Evolutionary conservation across 1,284 basidiomycete species (phyloP).

Genomic region (Lentinula novae-zelandiae): DNA sequence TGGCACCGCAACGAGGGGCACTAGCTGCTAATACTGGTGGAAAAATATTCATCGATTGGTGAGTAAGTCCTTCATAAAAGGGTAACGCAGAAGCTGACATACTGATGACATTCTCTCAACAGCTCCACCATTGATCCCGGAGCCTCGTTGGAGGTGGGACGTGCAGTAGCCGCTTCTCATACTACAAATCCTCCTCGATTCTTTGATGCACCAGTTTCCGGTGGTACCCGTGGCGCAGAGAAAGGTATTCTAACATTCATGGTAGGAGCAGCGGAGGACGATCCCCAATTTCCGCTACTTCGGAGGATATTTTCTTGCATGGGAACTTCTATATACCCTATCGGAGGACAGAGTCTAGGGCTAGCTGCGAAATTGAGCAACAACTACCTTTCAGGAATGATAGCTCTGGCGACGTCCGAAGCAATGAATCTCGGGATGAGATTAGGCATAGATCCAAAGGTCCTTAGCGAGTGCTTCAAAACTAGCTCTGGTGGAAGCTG

Average conservation of each 20-base stretch:
- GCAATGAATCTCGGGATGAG: slow-evolving; percentile 40
- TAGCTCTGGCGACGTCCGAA: slow-evolving; percentile 36
- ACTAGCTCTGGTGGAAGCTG: slow-evolving; percentile 35
- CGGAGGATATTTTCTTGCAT: slow-evolving; percentile 28
- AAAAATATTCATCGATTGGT: slow-evolving; percentile 39
- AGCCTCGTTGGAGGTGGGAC: slow-evolving; percentile 29
- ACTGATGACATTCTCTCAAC: neutral
- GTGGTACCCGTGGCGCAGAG: slow-evolving; percentile 35
- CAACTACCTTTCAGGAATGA: slow-evolving; percentile 37
- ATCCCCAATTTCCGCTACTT: slow-evolving; percentile 28
- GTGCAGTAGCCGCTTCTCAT: slow-evolving; percentile 21
- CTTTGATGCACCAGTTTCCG: slow-evolving; percentile 36
- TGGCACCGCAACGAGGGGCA: slow-evolving; percentile 28
- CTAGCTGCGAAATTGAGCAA: slow-evolving; percentile 38
- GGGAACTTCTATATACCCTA: slow-evolving; percentile 30
- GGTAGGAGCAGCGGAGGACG: slow-evolving; percentile 29
- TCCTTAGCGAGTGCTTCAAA: slow-evolving; percentile 31
- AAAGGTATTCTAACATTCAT: slow-evolving; percentile 33
- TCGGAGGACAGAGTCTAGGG: slow-evolving; percentile 33
- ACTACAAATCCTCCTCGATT: slow-evolving; percentile 24
- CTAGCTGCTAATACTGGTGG: slow-evolving; percentile 30
- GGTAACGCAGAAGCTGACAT: neutral
- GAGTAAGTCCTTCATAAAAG: neutral
- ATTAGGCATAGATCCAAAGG: slow-evolving; percentile 33
- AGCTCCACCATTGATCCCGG: slow-evolving; percentile 39